Conservation (phyloP, 2,329 filamentous ascomycete genomes). For the Calonectria pteridis region DNA sequence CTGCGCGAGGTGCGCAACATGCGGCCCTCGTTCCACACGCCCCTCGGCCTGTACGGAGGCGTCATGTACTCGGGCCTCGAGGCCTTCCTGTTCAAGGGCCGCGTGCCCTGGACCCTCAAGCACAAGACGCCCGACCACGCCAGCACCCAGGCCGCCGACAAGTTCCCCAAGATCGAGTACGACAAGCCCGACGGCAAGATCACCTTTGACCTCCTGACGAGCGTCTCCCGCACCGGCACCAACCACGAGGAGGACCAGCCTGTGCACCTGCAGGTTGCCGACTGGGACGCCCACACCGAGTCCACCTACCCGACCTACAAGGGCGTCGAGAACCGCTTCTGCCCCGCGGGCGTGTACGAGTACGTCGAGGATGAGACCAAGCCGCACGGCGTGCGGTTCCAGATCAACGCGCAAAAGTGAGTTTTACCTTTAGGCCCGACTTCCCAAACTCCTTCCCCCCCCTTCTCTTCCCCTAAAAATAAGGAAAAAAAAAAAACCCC, state of each 20-base stretch:
- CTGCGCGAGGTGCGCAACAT: conserved; percentile 97
- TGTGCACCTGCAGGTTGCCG: conserved; percentile 92
- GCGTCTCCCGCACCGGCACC: conserved; percentile 93
- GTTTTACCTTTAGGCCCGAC: conserved; percentile 51
- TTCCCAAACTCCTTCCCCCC: background rate
- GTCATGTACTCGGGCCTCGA: conserved; percentile 94
- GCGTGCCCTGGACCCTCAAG: conserved; percentile 90
- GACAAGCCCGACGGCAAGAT: conserved; percentile 96
- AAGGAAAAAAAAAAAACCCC: background rate
- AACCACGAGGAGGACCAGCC: conserved; percentile 99
- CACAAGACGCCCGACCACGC: conserved; percentile 84
- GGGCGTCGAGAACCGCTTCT: conserved; percentile 96
- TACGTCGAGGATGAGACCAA: conserved; percentile 95
- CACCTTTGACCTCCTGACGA: conserved; percentile 95
- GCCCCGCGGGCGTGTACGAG: conserved; percentile 96
- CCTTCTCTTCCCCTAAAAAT: background rate
- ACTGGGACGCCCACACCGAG: conserved; percentile 92
- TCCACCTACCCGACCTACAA: conserved; percentile 89
- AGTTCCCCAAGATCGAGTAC: conserved; percentile 92
- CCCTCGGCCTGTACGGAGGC: conserved; percentile 89
- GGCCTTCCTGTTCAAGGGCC: conserved; percentile 87
- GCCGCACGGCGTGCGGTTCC: conserved; percentile 90
- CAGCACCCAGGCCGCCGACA: conserved; percentile 82
- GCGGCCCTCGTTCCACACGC: conserved; percentile 91
- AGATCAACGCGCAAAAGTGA: conserved; percentile 98